Evolutionary conservation across 108 stramenopile species (phyloP).

Genomic region (Mediolabrus comicus): DNA sequence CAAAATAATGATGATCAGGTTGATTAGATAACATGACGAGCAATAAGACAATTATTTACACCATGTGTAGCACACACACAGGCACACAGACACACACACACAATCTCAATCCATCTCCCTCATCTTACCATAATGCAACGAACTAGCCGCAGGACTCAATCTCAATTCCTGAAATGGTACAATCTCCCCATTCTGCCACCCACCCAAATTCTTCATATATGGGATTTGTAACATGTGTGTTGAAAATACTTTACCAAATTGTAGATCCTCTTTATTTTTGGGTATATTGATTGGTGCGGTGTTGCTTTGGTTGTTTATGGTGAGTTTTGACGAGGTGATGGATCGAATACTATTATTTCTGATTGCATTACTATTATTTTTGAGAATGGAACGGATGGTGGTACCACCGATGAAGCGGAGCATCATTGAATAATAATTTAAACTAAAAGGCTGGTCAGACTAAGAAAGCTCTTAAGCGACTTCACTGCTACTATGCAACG

Average conservation of each 20-base stretch:
- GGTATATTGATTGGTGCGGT: too few species aligned
- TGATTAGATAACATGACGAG: not conserved
- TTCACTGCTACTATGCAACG: too few species aligned
- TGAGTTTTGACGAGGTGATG: not conserved
- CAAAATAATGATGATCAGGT: slow-evolving; percentile 1
- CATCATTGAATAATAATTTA: too few species aligned
- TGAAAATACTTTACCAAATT: slow-evolving; percentile 80
- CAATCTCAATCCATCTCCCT: too few species aligned
- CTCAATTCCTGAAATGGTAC: slow-evolving; percentile 73
- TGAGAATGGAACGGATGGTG: not conserved
- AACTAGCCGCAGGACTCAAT: slow-evolving; percentile 84
- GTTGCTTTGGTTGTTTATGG: not conserved
- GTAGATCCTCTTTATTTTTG: slow-evolving; percentile 62
- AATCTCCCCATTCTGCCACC: slow-evolving; percentile 87
- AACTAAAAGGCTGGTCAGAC: too few species aligned
- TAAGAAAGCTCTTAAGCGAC: too few species aligned
- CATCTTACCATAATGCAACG: slow-evolving; percentile 88
- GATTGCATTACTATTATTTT: not conserved
- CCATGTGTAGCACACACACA: too few species aligned
- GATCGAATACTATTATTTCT: not conserved
- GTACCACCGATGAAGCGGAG: not conserved
- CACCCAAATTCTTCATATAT: slow-evolving; percentile 60
- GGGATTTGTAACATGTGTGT: slow-evolving; percentile 93
- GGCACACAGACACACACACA: too few species aligned
- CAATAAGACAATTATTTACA: too few species aligned